phyloP scores from a whole-genome alignment of 176 grass and related monocot species.

The Carex scoparia region DNA sequence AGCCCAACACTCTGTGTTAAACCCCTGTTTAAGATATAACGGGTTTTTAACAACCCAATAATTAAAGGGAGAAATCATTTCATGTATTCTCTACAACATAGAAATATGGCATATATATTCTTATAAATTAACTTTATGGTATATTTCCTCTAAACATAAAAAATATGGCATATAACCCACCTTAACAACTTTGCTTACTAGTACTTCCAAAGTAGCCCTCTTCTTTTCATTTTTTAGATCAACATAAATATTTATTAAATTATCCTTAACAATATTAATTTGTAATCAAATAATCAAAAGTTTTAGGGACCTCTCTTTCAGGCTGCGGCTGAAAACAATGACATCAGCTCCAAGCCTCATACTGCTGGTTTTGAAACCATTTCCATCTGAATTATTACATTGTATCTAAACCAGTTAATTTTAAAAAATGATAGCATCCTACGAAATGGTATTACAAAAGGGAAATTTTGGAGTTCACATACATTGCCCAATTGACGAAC shows the following conservation, averaged over 20 bases:
- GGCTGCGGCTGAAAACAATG: conserved; percentile 61
- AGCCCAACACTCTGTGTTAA: conserved; percentile 67
- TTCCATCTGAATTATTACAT: conserved; percentile 53
- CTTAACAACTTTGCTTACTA: background rate
- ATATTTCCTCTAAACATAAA: background rate
- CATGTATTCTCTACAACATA: conserved; percentile 11
- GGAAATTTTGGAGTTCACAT: conserved; percentile 13
- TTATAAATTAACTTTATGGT: background rate
- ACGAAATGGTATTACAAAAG: conserved; percentile 4
- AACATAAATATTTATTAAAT: background rate
- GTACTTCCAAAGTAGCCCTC: background rate
- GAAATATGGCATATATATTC: background rate
- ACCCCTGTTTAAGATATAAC: conserved; percentile 20
- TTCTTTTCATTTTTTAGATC: background rate
- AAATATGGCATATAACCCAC: background rate
- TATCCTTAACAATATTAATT: background rate
- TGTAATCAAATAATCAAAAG: background rate
- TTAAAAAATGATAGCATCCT: background rate
- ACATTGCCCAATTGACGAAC: conserved; percentile 75
- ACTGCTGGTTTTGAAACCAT: conserved; percentile 90
- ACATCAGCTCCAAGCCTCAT: conserved; percentile 82
- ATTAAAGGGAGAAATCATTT: conserved; percentile 12
- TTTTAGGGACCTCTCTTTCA: conserved; percentile 39
- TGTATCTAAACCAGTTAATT: conserved; percentile 1
- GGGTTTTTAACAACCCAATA: background rate